Percentiles rank a stretch among this genome's conserved stretches.
Conservation (phyloP, 2,329 filamentous ascomycete genomes). For the Aspergillus glaucus region DNA sequence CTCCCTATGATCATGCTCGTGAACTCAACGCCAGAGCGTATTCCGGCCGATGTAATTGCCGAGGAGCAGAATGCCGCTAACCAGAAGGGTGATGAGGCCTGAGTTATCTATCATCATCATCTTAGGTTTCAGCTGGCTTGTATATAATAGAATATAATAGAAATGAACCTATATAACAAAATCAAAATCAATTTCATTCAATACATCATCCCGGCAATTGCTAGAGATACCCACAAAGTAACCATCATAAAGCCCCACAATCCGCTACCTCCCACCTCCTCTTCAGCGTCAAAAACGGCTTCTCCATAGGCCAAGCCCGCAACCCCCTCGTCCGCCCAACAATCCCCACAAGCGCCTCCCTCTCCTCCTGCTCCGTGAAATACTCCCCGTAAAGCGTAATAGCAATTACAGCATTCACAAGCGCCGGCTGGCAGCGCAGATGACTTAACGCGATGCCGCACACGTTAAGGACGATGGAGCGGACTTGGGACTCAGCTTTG, state of each 20-base stretch:
- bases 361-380: slow-evolving; percentile 13
- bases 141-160: background rate
- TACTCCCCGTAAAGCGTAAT: slow-evolving; percentile 14
- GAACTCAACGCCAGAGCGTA: slow-evolving; percentile 35
- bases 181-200: background rate
- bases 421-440: slow-evolving; percentile 9
- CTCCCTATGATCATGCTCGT: slow-evolving; percentile 35
- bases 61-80: slow-evolving; percentile 21
- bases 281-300: background rate
- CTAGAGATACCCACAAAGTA: background rate
- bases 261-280: background rate
- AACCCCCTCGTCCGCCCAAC: slow-evolving; percentile 4
- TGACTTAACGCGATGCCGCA: slow-evolving; percentile 16
- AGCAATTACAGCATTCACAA: slow-evolving; percentile 17
- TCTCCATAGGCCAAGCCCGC: background rate
- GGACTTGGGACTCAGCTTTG: slow-evolving; percentile 12
- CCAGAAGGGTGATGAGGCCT: background rate
- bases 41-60: slow-evolving; percentile 35
- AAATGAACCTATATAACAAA: background rate
- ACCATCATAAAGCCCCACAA: background rate
- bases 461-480: slow-evolving; percentile 12
- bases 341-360: slow-evolving; percentile 11
- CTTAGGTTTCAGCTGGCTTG: background rate
- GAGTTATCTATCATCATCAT: background rate
- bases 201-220: background rate